phyloP scores from a whole-genome alignment of 345 rosid species.

The Eucalyptus marginata region DNA sequence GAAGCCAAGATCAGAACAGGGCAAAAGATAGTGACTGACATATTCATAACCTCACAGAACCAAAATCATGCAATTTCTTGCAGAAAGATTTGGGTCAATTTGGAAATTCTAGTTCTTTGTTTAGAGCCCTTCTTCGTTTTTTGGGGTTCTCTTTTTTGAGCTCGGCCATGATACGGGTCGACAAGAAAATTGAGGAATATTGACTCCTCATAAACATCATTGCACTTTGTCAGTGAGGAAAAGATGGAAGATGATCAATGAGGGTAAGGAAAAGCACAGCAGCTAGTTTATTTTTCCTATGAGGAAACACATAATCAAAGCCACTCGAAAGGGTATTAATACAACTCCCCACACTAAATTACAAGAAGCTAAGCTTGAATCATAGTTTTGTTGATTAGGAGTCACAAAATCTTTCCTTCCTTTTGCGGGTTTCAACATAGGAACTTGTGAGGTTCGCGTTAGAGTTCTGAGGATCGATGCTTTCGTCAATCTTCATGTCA shows the following conservation, averaged over 20 bases:
- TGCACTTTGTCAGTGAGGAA: not conserved
- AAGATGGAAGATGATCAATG: not conserved
- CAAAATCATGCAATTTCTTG: not conserved
- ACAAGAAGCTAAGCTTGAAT: not conserved
- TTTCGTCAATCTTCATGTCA: too few relatives aligned
- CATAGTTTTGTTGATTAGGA: not conserved
- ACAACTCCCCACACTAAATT: too few relatives aligned
- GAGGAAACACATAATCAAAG: not conserved
- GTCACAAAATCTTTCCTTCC: not conserved
- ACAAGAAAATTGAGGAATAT: not conserved
- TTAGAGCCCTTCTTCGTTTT: not conserved
- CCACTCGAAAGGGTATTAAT: not conserved
- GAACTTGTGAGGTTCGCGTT: not conserved
- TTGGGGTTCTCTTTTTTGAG: not conserved
- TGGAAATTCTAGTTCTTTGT: not conserved
- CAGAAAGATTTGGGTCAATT: not conserved
- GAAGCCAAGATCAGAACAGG: not conserved
- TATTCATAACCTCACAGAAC: not conserved
- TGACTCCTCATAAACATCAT: not conserved
- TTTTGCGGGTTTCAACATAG: not conserved
- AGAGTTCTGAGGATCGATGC: not conserved
- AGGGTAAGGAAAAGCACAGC: not conserved
- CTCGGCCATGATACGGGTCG: accelerated
- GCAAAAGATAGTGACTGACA: not conserved
- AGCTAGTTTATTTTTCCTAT: not conserved